Conservation (phyloP, 441 rosid genomes). For the Syzygium syzygioides region DNA sequence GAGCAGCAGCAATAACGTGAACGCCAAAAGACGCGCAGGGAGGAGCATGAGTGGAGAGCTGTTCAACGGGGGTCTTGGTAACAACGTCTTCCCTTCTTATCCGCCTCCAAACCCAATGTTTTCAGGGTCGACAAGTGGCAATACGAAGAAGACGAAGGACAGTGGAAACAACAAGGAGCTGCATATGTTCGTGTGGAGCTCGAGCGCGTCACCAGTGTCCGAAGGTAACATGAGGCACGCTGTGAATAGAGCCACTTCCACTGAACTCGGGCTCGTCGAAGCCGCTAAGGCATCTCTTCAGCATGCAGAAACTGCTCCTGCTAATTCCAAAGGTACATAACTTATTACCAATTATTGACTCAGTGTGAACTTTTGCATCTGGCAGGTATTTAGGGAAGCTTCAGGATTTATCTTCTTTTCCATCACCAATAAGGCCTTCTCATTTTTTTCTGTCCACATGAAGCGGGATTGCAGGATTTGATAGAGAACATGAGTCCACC, state of each 20-base stretch:
- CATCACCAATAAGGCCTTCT: not conserved
- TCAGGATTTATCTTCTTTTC: not conserved
- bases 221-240: constrained; percentile 62
- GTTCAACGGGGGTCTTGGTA: constrained; percentile 28
- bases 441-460: not conserved
- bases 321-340: constrained; percentile 39
- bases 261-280: constrained; percentile 36
- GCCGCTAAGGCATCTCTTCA: constrained; percentile 27
- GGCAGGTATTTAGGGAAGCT: not conserved
- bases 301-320: constrained; percentile 40
- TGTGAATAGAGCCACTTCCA: constrained; percentile 47
- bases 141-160: constrained; percentile 41
- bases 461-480: constrained; percentile 56
- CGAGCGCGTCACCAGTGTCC: constrained; percentile 74
- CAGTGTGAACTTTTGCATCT: not conserved
- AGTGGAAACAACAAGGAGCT: constrained; percentile 50
- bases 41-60: constrained; percentile 76
- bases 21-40: constrained; percentile 41
- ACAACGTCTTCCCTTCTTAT: constrained; percentile 28
- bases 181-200: constrained; percentile 91
- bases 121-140: constrained; percentile 47
- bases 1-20: constrained; percentile 12
- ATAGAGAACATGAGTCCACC: constrained; percentile 63
- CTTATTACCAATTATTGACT: not conserved
- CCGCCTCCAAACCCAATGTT: constrained; percentile 83